Conservation (phyloP, 495 filamentous ascomycete species). For the Hyaloscypha hepaticicola region DNA sequence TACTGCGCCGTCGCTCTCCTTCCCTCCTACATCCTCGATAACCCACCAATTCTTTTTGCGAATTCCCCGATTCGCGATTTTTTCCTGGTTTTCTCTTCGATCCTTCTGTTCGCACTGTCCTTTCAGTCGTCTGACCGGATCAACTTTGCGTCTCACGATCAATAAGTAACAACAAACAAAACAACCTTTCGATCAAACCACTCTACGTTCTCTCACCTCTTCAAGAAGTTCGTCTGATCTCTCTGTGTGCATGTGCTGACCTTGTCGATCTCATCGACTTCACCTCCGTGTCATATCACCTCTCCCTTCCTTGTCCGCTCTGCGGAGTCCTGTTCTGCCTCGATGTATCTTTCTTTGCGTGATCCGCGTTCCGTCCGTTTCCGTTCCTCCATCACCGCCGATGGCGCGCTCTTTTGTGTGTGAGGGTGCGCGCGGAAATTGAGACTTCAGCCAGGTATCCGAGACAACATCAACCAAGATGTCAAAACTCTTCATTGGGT, state of each 20-base stretch:
- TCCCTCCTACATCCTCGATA: constrained; percentile 22
- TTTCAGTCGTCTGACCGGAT: constrained; percentile 32
- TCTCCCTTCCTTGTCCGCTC: constrained; percentile 30
- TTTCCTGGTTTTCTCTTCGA: constrained; percentile 15
- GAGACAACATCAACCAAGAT: constrained; percentile 48
- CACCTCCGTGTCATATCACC: constrained; percentile 21
- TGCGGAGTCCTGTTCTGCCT: constrained; percentile 34
- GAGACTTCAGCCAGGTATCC: constrained; percentile 35
- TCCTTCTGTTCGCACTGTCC: constrained; percentile 28
- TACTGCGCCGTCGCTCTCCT: constrained; percentile 25
- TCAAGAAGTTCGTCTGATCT: constrained; percentile 36
- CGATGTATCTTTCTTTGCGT: constrained; percentile 36
- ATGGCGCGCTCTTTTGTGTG: constrained; percentile 33
- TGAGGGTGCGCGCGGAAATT: constrained; percentile 35
- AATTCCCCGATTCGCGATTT: constrained; percentile 9
- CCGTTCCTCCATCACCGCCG: constrained; percentile 21
- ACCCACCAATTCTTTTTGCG: constrained; percentile 18
- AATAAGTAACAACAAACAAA: constrained; percentile 5
- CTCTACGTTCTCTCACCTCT: constrained; percentile 19
- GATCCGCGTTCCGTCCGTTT: constrained; percentile 33
- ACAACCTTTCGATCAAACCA: neutral
- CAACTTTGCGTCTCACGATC: constrained; percentile 28
- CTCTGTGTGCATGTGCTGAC: constrained; percentile 34
- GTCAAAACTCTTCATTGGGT: constrained; percentile 94
- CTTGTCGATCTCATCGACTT: constrained; percentile 25